Percentiles rank a stretch among this genome's conserved stretches.
phyloP scores from a whole-genome alignment of 768 basidiomycete genomes.

The Hericium rajendrae region DNA sequence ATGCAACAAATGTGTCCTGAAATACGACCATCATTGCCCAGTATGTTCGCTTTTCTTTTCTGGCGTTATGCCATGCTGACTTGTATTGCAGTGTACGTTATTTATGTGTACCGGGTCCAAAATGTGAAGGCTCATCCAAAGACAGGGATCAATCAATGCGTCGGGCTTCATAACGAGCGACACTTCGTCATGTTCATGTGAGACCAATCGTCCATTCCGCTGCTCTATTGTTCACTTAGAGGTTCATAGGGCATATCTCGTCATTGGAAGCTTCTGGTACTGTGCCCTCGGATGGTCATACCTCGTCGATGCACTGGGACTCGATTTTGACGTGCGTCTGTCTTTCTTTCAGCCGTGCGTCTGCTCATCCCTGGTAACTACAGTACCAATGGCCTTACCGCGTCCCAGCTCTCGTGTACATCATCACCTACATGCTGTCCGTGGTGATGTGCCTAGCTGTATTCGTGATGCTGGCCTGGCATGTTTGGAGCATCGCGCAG shows the following conservation, averaged over 20 bases:
- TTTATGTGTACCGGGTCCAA: not conserved
- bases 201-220: conserved; percentile 17
- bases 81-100: conserved; percentile 6
- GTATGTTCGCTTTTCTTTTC: conserved; percentile 37
- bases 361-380: not conserved
- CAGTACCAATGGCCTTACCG: conserved; percentile 22
- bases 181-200: conserved; percentile 95
- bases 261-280: conserved; percentile 56
- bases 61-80: conserved; percentile 1
- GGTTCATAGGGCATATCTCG: conserved; percentile 62
- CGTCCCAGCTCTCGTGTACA: conserved; percentile 61
- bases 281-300: conserved; percentile 52
- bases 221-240: not conserved
- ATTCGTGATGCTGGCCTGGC: conserved; percentile 61
- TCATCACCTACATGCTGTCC: conserved; percentile 68
- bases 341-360: not conserved
- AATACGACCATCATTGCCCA: conserved; percentile 88
- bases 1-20: conserved; percentile 83
- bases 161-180: conserved; percentile 90
- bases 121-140: not conserved
- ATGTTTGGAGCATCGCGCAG: conserved; percentile 56
- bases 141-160: conserved; percentile 94
- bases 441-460: conserved; percentile 70
- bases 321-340: conserved; percentile 32
- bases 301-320: conserved; percentile 49